phyloP scores from a whole-genome alignment of 306 rosid genomes.

The Amphicarpaea edgeworthii region DNA sequence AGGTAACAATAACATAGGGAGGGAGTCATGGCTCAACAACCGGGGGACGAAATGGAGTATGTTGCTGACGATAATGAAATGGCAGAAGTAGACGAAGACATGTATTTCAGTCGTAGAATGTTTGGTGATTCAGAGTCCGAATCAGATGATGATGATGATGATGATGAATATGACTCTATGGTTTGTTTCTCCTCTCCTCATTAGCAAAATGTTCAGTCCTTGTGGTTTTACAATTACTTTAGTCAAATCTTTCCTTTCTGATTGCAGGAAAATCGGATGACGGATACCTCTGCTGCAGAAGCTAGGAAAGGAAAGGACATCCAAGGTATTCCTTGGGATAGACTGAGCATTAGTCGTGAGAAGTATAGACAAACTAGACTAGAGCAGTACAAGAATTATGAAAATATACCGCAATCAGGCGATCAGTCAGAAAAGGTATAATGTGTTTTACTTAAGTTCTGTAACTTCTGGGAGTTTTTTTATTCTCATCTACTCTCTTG shows the following conservation, averaged over 20 bases:
- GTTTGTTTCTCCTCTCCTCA: constrained; percentile 40
- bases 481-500: constrained; percentile 24
- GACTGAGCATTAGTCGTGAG: constrained; percentile 52
- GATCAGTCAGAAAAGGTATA: constrained; percentile 75
- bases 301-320: constrained; percentile 54
- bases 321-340: constrained; percentile 59
- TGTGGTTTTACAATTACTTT: too few species aligned
- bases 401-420: constrained; percentile 75
- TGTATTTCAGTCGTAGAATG: constrained; percentile 45
- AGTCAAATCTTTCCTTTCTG: constrained; percentile 14
- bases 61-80: constrained; percentile 51
- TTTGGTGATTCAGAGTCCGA: constrained; percentile 53
- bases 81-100: constrained; percentile 51
- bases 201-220: not conserved
- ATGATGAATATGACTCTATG: constrained; percentile 45
- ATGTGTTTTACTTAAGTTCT: constrained; percentile 4
- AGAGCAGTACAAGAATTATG: constrained; percentile 89
- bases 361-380: constrained; percentile 75
- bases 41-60: constrained; percentile 43
- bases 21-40: constrained; percentile 42
- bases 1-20: constrained; percentile 29
- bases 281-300: constrained; percentile 52
- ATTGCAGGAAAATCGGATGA: constrained; percentile 48
- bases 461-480: not conserved
- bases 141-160: constrained; percentile 46